Evolutionary conservation across 306 rosid genomes (phyloP).

Genomic region (Pterocarpus santalinus): DNA sequence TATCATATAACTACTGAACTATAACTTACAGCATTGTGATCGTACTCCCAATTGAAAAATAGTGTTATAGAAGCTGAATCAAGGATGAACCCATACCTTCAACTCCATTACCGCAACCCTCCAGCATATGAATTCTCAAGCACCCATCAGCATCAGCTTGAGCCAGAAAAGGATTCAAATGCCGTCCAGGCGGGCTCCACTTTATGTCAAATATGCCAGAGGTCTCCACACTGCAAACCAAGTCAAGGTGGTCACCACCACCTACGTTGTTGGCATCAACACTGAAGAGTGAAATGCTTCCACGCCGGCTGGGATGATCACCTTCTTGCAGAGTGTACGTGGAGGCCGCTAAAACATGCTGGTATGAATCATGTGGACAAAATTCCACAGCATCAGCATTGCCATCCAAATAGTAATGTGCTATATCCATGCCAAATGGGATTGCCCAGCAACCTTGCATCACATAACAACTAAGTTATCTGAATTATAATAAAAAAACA

Average conservation of each 20-base stretch:
- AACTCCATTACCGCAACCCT: constrained; percentile 49
- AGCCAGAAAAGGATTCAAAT: constrained; percentile 65
- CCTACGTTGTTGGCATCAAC: constrained; percentile 50
- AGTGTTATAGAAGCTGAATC: neutral
- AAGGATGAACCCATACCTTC: constrained; percentile 59
- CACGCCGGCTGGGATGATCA: constrained; percentile 66
- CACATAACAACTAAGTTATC: neutral
- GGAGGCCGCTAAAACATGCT: constrained; percentile 76
- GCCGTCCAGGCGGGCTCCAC: constrained; percentile 73
- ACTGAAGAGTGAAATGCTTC: constrained; percentile 79
- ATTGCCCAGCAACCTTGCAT: constrained; percentile 1
- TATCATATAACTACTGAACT: neutral
- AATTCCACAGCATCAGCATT: constrained; percentile 94
- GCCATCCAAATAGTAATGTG: constrained; percentile 76
- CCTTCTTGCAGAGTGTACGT: constrained; percentile 87
- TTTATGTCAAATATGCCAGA: constrained; percentile 85
- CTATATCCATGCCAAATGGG: constrained; percentile 71
- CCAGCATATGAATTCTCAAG: constrained; percentile 72
- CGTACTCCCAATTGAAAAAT: neutral
- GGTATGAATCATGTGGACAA: constrained; percentile 69
- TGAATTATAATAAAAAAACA: neutral
- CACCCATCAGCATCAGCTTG: constrained; percentile 88
- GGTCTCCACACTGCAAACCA: constrained; percentile 60
- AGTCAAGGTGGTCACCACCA: constrained; percentile 46
- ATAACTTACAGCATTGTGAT: neutral